Conservation (phyloP, 257 asterid genomes). For the Solanum dulcamara region DNA sequence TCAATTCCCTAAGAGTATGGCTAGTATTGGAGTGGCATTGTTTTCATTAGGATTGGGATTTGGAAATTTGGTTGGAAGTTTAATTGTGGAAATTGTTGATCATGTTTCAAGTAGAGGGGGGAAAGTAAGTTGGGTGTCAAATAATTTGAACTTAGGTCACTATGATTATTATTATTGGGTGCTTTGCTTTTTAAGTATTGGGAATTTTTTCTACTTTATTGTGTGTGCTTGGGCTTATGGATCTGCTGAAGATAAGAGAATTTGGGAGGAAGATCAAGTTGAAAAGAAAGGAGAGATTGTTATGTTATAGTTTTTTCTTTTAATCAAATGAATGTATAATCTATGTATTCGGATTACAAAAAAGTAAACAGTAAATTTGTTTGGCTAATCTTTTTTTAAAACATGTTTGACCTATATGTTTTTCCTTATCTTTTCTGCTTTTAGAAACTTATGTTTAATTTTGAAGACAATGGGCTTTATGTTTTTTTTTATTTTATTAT, state of each 20-base stretch:
- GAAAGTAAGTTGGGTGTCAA: conserved; percentile 44
- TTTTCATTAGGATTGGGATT: conserved; percentile 35
- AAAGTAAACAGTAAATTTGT: background rate
- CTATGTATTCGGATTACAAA: background rate
- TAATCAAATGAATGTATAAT: background rate
- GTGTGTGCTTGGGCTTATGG: conserved; percentile 19
- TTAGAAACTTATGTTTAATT: background rate
- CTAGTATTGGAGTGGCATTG: conserved; percentile 51
- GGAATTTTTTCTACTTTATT: conserved; percentile 34
- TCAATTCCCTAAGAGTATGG: conserved; percentile 57
- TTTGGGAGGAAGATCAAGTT: conserved; percentile 21
- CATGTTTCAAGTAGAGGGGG: conserved; percentile 25
- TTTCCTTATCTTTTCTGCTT: background rate
- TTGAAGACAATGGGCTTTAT: background rate
- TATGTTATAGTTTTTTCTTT: background rate
- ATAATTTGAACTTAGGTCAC: conserved; percentile 50
- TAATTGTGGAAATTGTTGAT: conserved; percentile 27
- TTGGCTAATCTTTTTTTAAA: background rate
- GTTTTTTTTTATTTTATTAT: background rate
- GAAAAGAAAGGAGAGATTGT: conserved; percentile 1
- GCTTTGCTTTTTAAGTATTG: conserved; percentile 20
- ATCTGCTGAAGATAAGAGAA: conserved; percentile 10
- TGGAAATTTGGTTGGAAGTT: conserved; percentile 39
- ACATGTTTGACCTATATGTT: background rate
- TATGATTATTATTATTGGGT: conserved; percentile 72